Evolutionary conservation across 164 flowering plant species (phyloP).

Genomic region (Annona cherimola): DNA sequence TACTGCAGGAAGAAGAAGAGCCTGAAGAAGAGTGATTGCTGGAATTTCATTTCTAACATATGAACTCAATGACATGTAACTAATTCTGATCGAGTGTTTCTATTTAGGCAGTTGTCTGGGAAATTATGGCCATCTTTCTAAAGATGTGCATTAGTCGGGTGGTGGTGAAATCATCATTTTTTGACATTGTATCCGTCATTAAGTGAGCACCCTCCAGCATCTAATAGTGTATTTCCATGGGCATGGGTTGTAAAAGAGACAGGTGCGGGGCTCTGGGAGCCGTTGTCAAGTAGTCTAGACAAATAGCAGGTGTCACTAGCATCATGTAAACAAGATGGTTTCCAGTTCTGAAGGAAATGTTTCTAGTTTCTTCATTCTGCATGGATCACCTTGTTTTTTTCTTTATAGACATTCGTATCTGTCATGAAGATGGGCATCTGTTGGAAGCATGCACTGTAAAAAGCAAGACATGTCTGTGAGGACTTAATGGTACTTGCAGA

Average conservation of each 20-base stretch:
- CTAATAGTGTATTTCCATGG: background rate
- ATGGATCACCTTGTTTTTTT: too few relatives aligned
- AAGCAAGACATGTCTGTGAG: too few relatives aligned
- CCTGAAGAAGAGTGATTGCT: slow-evolving; percentile 78
- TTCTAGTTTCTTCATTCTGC: too few relatives aligned
- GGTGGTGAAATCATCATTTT: background rate
- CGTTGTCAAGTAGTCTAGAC: background rate
- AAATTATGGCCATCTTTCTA: background rate
- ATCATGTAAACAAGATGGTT: too few relatives aligned
- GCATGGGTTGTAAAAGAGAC: too few relatives aligned
- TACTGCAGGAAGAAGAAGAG: slow-evolving; percentile 97
- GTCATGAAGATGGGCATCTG: too few relatives aligned
- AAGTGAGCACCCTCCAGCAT: background rate
- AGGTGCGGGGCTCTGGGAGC: background rate
- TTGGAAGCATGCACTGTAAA: too few relatives aligned
- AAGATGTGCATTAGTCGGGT: background rate
- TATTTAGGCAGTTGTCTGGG: background rate
- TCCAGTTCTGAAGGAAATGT: too few relatives aligned
- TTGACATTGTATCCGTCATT: background rate
- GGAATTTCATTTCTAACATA: background rate
- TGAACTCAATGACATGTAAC: background rate
- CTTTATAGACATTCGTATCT: too few relatives aligned
- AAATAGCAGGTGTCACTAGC: background rate
- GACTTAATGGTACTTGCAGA: too few relatives aligned
- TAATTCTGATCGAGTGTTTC: background rate